Percentiles rank a stretch among this genome's conserved stretches.
These are phyloP conservation scores for Casuarina equisetifolia DNA, from an alignment of 306 rosid species.

Conservation along the genomic window DNA sequence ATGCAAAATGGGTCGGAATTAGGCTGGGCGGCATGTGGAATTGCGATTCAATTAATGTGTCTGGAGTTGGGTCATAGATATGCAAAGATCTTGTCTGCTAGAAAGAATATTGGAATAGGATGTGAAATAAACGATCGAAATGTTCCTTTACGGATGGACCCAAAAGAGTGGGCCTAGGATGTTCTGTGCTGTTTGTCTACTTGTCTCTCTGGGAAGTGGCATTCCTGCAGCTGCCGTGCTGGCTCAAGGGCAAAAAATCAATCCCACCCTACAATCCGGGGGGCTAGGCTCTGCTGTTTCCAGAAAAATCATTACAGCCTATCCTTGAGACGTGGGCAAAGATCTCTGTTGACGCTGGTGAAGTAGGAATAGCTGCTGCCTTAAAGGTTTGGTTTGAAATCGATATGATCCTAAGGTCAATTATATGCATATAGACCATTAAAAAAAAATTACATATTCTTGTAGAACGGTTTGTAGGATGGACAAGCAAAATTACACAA, in stretches of 20 bases:
- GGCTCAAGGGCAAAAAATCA: conserved; percentile 1
- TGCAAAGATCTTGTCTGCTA: conserved; percentile 75
- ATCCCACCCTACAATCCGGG: neutral
- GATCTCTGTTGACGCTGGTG: neutral
- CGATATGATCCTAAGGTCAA: no score
- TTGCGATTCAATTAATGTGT: conserved; percentile 35
- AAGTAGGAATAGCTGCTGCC: no score
- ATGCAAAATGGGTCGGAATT: neutral
- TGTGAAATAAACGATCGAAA: conserved; percentile 44
- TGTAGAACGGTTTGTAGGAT: no score
- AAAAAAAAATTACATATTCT: no score
- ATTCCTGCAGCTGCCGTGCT: conserved; percentile 12
- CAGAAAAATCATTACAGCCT: neutral
- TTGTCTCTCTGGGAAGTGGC: conserved; percentile 35
- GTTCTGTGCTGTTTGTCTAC: conserved; percentile 35
- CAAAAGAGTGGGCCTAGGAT: conserved; percentile 36
- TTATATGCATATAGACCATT: no score
- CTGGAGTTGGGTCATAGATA: conserved; percentile 46
- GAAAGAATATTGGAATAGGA: conserved; percentile 46
- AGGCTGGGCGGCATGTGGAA: conserved; percentile 6
- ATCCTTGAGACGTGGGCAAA: neutral
- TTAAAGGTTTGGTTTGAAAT: no score
- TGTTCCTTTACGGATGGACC: conserved; percentile 31
- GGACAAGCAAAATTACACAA: no score
- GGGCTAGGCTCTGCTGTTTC: neutral